Base-by-base conservation (phyloP, 495 filamentous ascomycete species). In the Xylaria longipes region DNA sequence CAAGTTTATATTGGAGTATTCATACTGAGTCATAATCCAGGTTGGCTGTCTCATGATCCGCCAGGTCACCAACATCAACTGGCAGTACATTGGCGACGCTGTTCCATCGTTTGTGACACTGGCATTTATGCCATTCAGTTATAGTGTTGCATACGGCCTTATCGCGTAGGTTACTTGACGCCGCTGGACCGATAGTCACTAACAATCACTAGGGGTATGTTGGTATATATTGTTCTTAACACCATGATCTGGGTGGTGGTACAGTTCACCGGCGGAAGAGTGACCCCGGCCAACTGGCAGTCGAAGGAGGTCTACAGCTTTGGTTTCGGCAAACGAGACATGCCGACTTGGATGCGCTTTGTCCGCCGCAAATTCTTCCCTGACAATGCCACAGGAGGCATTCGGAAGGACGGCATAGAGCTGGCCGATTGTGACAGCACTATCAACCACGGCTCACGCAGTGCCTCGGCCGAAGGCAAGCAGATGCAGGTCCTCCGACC, bases 31-130 rank as follows among this genome's bases (percentile, higher is more conserved):
- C 31, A 25, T 29, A 65, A 69, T 9, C 14, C 52, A 87, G 84
- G 84, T 88, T 15, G 87, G 87, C 4, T 87, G 84, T 52, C 73
- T 88, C 75, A 88, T 88, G 87, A 86, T 88, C 69, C 82, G 86
- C 5, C 87, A 88, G 77, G 82, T 88, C 54, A 84, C 81, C 57
- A 79, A 80, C 41, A 81, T 88, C 70, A 88, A 88, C 73, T 88
- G 86, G 87, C 73, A 75, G 7, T 89, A 87, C 69, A 84, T 87
- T 41, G 86, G 86, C 57, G 93, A 96, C 73, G 92, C 91, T 5
- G 85, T 95, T 17, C 93, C 93, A 0, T 93, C 93, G 0, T 94
- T 96, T 79, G 83, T 95, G 33, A 94, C 93, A 0, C 86, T 96
- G 68, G 87, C 89, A 48, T 86, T 93, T 73, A 95, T 96, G 87